phyloP scores from a whole-genome alignment of 495 filamentous ascomycete genomes.

The Lindgomyces ingoldianus region DNA sequence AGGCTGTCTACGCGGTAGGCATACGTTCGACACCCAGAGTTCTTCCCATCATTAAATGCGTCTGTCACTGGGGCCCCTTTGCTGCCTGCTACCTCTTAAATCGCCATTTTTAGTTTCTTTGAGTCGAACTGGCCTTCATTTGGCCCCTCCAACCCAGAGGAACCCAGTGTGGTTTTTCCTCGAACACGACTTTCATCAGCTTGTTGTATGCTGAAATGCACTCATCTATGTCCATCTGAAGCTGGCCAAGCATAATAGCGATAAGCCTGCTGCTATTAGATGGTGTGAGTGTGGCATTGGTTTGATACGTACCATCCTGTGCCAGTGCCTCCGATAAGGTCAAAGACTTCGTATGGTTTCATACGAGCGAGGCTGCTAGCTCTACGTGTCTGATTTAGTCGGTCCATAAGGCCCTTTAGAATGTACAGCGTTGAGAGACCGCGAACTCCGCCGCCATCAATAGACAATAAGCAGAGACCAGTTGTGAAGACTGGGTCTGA shows the following conservation, averaged over 20 bases:
- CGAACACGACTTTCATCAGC: constrained; percentile 23
- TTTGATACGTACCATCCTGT: constrained; percentile 31
- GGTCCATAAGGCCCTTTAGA: constrained; percentile 25
- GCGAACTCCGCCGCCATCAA: constrained; percentile 35
- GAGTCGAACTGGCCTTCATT: constrained; percentile 5
- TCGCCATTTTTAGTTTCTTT: constrained; percentile 7
- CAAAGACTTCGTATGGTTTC: constrained; percentile 35
- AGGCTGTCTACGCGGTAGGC: background rate
- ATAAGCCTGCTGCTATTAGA: constrained; percentile 19
- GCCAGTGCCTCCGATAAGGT: constrained; percentile 34
- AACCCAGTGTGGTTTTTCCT: constrained; percentile 4
- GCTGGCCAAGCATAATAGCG: constrained; percentile 33
- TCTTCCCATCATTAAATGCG: constrained; percentile 11
- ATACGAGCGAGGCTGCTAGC: constrained; percentile 1
- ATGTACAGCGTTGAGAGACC: constrained; percentile 32
- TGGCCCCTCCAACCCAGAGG: background rate
- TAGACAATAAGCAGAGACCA: constrained; percentile 18
- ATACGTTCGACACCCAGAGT: background rate
- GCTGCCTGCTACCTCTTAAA: too few relatives aligned
- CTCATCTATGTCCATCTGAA: constrained; percentile 27
- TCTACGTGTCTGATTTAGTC: constrained; percentile 6
- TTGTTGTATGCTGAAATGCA: constrained; percentile 23
- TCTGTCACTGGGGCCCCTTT: too few relatives aligned
- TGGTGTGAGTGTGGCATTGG: background rate
- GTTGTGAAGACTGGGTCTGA: too few relatives aligned